Evolutionary conservation across 2,329 filamentous ascomycete species (phyloP).

Genomic region (Colletotrichum sublineola): DNA sequence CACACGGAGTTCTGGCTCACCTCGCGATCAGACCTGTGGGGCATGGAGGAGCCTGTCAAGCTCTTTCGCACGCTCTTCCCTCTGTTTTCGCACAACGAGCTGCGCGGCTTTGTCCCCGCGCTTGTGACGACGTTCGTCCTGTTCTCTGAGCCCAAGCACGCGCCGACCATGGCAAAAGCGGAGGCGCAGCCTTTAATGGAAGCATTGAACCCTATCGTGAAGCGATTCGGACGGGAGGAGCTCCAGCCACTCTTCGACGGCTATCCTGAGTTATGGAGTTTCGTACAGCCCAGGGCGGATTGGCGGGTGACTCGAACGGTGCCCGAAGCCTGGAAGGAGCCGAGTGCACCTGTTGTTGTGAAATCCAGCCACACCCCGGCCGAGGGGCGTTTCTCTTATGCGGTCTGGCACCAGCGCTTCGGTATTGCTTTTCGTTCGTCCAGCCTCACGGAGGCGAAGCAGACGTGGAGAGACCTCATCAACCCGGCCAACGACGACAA

Average conservation of each 20-base stretch:
- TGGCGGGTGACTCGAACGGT: constrained; percentile 35
- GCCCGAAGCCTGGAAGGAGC: constrained; percentile 22
- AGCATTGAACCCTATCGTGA: constrained; percentile 31
- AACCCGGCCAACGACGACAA: constrained; percentile 45
- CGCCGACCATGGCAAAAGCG: not conserved
- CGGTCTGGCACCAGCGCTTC: constrained; percentile 39
- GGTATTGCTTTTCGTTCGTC: constrained; percentile 26
- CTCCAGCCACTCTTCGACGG: constrained; percentile 30
- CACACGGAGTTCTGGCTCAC: constrained; percentile 50
- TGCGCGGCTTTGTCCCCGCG: constrained; percentile 18
- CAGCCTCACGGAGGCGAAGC: constrained; percentile 16
- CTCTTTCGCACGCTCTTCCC: constrained; percentile 27
- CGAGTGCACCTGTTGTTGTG: not conserved
- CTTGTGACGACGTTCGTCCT: constrained; percentile 40
- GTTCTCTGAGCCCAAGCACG: constrained; percentile 28
- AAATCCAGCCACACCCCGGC: not conserved
- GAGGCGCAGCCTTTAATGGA: constrained; percentile 23
- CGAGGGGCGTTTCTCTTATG: constrained; percentile 29
- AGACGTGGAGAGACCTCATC: constrained; percentile 51
- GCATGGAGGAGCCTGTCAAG: constrained; percentile 32
- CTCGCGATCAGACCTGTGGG: constrained; percentile 46
- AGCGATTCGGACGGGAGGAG: constrained; percentile 33
- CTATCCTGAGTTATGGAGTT: constrained; percentile 30
- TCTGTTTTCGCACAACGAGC: not conserved
- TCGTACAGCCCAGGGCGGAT: constrained; percentile 30